Evolutionary conservation across 352 stramenopile genomes (phyloP), one percentile per base, ranked within the genome.

Genomic region (Elongisporangium undulatum): DNA sequence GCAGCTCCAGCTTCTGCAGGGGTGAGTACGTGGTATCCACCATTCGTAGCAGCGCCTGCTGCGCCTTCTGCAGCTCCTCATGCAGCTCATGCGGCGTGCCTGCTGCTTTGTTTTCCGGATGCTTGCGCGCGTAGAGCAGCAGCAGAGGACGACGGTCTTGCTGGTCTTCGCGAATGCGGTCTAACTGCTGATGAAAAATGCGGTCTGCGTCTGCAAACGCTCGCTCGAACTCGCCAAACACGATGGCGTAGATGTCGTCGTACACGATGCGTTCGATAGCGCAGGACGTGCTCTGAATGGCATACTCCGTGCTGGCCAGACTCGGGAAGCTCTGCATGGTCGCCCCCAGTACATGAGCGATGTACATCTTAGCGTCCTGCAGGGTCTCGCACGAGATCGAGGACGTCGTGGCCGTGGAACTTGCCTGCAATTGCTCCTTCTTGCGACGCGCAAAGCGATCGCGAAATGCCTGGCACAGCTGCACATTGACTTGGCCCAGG

Each of bases 331-430:
- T 74, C 56, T 90, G 78, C 64, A 89, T 70, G 16, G 76, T 89
- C 29, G 72, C 76, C 10, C 78, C 77, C 9, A 85, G 49, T 4
- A 87, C 56, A 29, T 89, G 78, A 0, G 76, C 77, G 2, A 90
- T 51, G 45, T 90, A 89, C 77, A 89, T 89, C 55, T 85, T 81
- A 7, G 77, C 72, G 54, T 90, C 81, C 20, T 87, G 78, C 23
- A 90, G 66, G 1, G 78, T 86, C 23, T 87, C 77, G 23, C 24
- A 61, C 64, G 24, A 74, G 22, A 12, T 49, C 38, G 60, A 57
- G 49, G 49, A 29, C 12, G 39, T 29, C 21, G 66, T 50, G 23
- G 49, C 29, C 48, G 48, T 51, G 45, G 71, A 58, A 49, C 58
- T 71, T 21, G 48, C 23, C 55, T 61, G 54, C 22, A 45, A 62